Evolutionary conservation across 2,329 filamentous ascomycete species (phyloP), one percentile per base, ranked within the genome.

Genomic region (Dendrostoma leiphaemia): DNA sequence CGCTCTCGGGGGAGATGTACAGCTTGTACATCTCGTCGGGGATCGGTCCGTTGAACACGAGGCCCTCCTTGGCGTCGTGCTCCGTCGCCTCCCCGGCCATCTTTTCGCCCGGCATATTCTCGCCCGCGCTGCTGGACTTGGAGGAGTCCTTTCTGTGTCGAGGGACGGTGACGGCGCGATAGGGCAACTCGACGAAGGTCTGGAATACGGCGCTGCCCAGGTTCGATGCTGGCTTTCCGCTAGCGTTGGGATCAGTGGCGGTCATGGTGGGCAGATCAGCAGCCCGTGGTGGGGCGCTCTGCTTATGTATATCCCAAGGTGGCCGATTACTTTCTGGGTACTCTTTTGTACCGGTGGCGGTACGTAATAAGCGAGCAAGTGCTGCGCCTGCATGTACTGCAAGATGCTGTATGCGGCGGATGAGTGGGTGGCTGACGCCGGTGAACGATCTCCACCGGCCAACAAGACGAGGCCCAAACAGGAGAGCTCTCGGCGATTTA

Each of bases 1-100:
- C 80, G 17, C 77, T 86, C 31, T 78, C 71, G 15, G 67, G 60
- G 12, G 69, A 74, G 26, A 72, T 77, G 64, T 84, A 87, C 9
- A 85, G 68, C 23, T 75, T 67, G 56, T 77, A 71, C 8, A 86
- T 67, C 12, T 71, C 69, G 17, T 78, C 71, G 7, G 74, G 70
- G 31, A 82, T 66, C 60, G 63, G 60, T 15, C 56, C 56, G 8
- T 53, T 37, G 19, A 53, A 37, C 48, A 32, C 29, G 12, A 49
- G 29, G 3, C 46, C 43, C 34, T 53, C 46, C 24, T 44, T 48
- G 55, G 38, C 51, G 51, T 51, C 17, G 21, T 45, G 38, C 44
- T 32, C 44, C 1, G 44, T 46, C 29, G 53, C 32, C 10, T 46
- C 44, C 8, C 44, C 44, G 13, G 29, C n/a, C 19, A 23, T 46